A percentile compares a stretch with the other conserved stretches of the same genome.
Conservation (phyloP, 164 flowering plant genomes). For the Stephania cephalantha region DNA sequence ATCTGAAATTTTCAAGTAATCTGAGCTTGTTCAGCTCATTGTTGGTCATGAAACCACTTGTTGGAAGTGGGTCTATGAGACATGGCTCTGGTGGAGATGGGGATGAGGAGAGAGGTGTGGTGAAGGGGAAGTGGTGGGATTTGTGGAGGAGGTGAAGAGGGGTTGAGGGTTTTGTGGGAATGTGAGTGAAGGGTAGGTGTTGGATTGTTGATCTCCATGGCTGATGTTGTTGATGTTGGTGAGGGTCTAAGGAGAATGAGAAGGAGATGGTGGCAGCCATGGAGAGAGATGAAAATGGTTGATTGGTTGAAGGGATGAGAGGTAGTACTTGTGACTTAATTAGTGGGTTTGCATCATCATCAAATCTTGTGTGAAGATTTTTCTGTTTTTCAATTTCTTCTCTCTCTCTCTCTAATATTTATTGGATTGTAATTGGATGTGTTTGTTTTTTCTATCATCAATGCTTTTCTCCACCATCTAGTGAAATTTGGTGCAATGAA, state of each 20-base stretch:
- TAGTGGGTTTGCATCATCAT: background rate
- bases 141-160: slow-evolving; percentile 10
- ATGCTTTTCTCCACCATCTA: background rate
- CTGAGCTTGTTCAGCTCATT: slow-evolving; percentile 49
- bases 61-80: slow-evolving; percentile 9
- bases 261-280: slow-evolving; percentile 19
- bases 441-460: background rate
- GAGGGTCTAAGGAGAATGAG: slow-evolving; percentile 12
- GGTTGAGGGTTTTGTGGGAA: slow-evolving; percentile 8
- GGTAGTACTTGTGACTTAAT: background rate
- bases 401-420: background rate
- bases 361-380: background rate
- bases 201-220: slow-evolving; percentile 7
- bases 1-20: slow-evolving; percentile 38
- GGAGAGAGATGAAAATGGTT: background rate
- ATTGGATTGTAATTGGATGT: background rate
- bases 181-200: slow-evolving; percentile 9
- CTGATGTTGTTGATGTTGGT: background rate
- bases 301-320: background rate
- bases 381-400: background rate
- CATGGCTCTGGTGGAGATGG: slow-evolving; percentile 5
- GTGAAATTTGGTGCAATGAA: too few relatives aligned
- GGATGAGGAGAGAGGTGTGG: slow-evolving; percentile 1
- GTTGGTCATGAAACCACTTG: slow-evolving; percentile 38
- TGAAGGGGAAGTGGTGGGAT: slow-evolving; percentile 10